Percentiles rank a stretch among this genome's conserved stretches.
Evolutionary conservation across 2,329 filamentous ascomycete species (phyloP).

Genomic region (Helotiales sp.): DNA sequence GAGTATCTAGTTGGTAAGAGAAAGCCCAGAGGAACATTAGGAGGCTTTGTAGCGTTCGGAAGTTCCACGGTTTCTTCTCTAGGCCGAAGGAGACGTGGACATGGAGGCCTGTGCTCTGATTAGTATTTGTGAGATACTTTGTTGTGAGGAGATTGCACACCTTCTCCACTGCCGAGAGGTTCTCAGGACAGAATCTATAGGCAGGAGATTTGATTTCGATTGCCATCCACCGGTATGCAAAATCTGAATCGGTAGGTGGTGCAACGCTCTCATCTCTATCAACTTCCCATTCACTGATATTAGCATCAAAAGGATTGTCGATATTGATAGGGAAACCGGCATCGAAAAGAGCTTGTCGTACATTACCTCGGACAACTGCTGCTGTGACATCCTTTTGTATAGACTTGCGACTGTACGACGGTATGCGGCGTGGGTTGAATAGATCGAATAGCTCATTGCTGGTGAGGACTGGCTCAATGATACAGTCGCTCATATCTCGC

Average conservation of each 20-base stretch:
- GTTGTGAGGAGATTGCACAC: not conserved
- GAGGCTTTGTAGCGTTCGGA: constrained; percentile 30
- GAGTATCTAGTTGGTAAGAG: constrained; percentile 28
- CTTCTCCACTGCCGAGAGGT: not conserved
- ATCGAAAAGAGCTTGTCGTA: not conserved
- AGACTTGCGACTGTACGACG: no score
- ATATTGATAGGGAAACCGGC: not conserved
- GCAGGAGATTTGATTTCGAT: not conserved
- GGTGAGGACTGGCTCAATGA: not conserved
- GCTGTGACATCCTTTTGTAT: not conserved
- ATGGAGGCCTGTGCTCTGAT: not conserved
- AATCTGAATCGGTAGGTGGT: not conserved
- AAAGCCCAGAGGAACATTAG: constrained; percentile 30
- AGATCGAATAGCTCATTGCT: not conserved
- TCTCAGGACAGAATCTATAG: not conserved
- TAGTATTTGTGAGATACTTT: not conserved
- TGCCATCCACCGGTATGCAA: not conserved
- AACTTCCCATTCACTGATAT: not conserved
- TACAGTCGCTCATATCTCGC: not conserved
- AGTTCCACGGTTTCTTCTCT: not conserved
- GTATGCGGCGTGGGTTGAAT: no score
- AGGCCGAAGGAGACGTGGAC: constrained; percentile 22
- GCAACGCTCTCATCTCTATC: not conserved
- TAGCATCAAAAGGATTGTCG: not conserved
- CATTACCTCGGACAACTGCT: not conserved